Conservation (phyloP, 2,329 filamentous ascomycete species). For the Hortaea sp. region DNA sequence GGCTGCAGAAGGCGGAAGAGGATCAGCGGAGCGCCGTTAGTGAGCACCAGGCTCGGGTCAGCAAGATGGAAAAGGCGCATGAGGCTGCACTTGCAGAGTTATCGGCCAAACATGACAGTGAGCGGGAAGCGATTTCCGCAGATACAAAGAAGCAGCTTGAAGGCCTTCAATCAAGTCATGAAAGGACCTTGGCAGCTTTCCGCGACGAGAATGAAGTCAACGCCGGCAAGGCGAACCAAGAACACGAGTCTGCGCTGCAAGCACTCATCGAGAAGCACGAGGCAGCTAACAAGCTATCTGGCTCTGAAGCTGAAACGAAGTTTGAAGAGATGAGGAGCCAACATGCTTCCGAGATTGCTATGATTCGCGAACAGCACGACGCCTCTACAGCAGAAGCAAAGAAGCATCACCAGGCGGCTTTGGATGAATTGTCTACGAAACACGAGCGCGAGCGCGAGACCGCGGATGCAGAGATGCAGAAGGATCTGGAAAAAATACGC, state of each 20-base stretch:
- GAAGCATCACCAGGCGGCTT: slow-evolving; percentile 1
- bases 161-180: not conserved
- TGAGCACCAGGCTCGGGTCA: slow-evolving; percentile 2
- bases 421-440: not conserved
- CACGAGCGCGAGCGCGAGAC: slow-evolving; percentile 3
- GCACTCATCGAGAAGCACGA: not conserved
- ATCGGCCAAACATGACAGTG: slow-evolving; percentile 2
- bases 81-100: slow-evolving; percentile 2
- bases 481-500: slow-evolving; percentile 2
- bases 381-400: not conserved
- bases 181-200: not conserved
- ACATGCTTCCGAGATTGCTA: not conserved
- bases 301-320: slow-evolving; percentile 2
- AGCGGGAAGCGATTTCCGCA: not conserved
- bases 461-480: slow-evolving; percentile 1
- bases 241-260: not conserved
- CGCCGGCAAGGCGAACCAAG: not conserved
- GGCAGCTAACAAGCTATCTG: not conserved
- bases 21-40: no score
- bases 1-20: not conserved
- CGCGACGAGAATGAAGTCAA: slow-evolving; percentile 1
- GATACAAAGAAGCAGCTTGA: slow-evolving; percentile 2
- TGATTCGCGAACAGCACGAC: slow-evolving; percentile 3
- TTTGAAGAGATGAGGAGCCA: not conserved
- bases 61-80: slow-evolving; percentile 1